phyloP scores from a whole-genome alignment of 805 yeast species.

The Yamadazyma phyllophila region DNA sequence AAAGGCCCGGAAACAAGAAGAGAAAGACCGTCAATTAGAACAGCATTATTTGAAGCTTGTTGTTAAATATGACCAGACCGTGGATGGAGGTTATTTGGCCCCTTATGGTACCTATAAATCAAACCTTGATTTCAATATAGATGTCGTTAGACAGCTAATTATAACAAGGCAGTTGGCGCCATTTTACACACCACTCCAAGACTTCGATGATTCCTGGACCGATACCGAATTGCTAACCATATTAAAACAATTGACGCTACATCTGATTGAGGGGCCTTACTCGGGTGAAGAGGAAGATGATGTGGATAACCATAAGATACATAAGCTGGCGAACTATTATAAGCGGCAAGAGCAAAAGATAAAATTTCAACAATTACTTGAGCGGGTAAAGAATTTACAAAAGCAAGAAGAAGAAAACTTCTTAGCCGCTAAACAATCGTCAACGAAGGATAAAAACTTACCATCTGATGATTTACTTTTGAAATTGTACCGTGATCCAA shows the following conservation, averaged over 20 bases:
- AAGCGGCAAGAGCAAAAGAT: conserved; percentile 51
- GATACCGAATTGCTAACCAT: conserved; percentile 58
- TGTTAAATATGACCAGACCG: conserved; percentile 63
- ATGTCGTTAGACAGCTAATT: conserved; percentile 69
- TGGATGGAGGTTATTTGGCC: conserved; percentile 92
- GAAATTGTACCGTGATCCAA: conserved; percentile 60
- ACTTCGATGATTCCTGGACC: conserved; percentile 68
- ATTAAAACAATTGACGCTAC: conserved; percentile 52
- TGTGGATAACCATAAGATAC: conserved; percentile 56
- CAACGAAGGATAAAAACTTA: conserved; percentile 17
- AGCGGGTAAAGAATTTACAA: conserved; percentile 26
- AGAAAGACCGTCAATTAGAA: conserved; percentile 53
- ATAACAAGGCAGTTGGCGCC: conserved; percentile 78
- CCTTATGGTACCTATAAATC: conserved; percentile 87
- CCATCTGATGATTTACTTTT: conserved; percentile 49
- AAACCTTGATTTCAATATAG: conserved; percentile 69
- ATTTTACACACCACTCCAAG: conserved; percentile 85
- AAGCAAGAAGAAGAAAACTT: conserved; percentile 37
- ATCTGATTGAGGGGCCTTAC: conserved; percentile 51
- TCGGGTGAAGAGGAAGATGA: conserved; percentile 62
- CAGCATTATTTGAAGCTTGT: conserved; percentile 55
- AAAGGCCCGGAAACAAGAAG: conserved; percentile 40
- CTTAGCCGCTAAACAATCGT: conserved; percentile 22
- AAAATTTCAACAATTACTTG: conserved; percentile 39
- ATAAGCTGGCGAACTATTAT: conserved; percentile 45